Evolutionary conservation across 225 moss, liverwort and hornwort genomes (phyloP), one percentile per base, ranked within the genome.

Genomic region (Physcomitrellopsis africana): DNA sequence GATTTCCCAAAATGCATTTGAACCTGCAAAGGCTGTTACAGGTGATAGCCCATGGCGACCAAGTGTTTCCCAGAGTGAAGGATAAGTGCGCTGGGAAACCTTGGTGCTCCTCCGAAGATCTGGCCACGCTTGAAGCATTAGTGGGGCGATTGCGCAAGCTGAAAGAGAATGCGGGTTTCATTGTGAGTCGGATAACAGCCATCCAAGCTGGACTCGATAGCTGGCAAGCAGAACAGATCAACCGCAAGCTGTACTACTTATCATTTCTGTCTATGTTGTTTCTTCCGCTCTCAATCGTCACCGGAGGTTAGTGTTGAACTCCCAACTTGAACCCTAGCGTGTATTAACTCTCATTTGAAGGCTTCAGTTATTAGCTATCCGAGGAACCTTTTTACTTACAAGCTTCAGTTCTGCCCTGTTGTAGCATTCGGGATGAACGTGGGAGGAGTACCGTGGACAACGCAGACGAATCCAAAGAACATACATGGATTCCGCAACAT

Each of bases 381-480:
- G 11, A 48, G 46, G 18, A 2, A 62, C 23, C 0, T 43, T 60
- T 47, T 0, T 9, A 59, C 18, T 72, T 3, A 22, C 13, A 32
- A 15, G 14, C 8, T 46, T 14, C 2, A 9, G n/a, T 32, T 27
- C 15, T 63, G 51, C 17, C 1, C 3, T 51, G 44, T 64, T 14
- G 75, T 88, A 94, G 96, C 88, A 2, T 96, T 96, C 52, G 96
- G 96, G 43, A 96, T 96, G 96, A 96, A 96, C 53, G 96, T 96
- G 73, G 96, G 96, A 72, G 96, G 96, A 58, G 92, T 96, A 70
- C 96, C 96, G 8, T 96, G 96, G 96, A 93, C 93, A 14, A 85
- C 78, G 70, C 96, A 93, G 51, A 81, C 65, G 3, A 81, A 82
- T 62, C 83, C 86, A 0, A 77, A 69, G 27, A 75, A 88, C 78